Base-by-base conservation (phyloP, 2,329 filamentous ascomycete species). In the Xylariales sp. region DNA sequence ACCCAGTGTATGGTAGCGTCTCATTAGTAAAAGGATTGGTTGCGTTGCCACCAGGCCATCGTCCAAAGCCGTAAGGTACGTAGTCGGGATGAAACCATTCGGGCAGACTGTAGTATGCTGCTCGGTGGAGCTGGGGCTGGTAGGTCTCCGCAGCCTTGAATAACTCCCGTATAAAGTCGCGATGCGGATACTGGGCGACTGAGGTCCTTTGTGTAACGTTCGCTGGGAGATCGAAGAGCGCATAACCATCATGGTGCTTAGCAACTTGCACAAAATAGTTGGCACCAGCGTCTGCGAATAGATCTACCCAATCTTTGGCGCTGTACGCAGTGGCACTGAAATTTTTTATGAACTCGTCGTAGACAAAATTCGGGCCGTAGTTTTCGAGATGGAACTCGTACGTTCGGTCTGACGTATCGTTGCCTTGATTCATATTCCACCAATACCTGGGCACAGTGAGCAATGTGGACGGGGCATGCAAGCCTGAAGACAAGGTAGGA, bases 321-420 rank as follows among this genome's bases (percentile, higher is more conserved):
- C 75, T 61, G 45, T 62, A 79, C 2, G 51, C 50, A 1, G 61
- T 57, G 0, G 70, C 71, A 0, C 71, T 78, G 54, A 77, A 79
- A 41, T 72, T 61, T 4, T 58, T 53, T 47, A 78, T 70, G 37
- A 71, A 72, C 50, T 79, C 73, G 43, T 80, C 75, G 47, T 80
- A 79, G 11, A 64, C 64, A 47, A 70, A 61, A 19, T 74, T 50
- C 0, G 63, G 62, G 1, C 75, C 74, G 43, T 72, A 78, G 0
- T 64, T 74, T 11, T 62, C 55, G 0, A 76, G 58, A 10, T 72
- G 63, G 45, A 79, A 71, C 21, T 70, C 59, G 42, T 71, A 74
- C 18, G 63, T 39, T 19, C 15, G 57, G 28, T 61, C 56, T 2
- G 67, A 66, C 5, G 57, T 55, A 33, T 69, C 67, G 3, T 61